Evolutionary conservation across 139 green algal genomes (phyloP).

Genomic region (Microglena sp.): DNA sequence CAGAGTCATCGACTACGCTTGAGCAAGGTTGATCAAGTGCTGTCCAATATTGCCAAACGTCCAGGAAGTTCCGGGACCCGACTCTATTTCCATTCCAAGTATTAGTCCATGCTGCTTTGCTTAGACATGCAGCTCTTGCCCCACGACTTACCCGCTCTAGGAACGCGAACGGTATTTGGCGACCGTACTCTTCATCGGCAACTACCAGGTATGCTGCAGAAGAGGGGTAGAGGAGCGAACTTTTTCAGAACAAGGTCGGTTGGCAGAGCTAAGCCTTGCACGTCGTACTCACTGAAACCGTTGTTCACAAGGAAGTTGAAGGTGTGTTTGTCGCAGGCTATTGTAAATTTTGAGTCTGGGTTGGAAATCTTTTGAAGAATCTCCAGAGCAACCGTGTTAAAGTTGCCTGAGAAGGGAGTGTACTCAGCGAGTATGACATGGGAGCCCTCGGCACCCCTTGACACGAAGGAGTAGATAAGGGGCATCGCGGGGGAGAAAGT

Average conservation of each 20-base stretch:
- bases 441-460: constrained; percentile 40
- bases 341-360: constrained; percentile 59
- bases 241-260: background rate
- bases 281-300: constrained; percentile 47
- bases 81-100: too few species aligned
- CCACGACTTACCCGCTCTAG: constrained; percentile 73
- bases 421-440: constrained; percentile 89
- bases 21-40: too few species aligned
- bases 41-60: too few species aligned
- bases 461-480: constrained; percentile 79
- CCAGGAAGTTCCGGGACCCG: too few species aligned
- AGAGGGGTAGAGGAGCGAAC: background rate
- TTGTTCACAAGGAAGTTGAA: constrained; percentile 79
- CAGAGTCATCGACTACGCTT: too few species aligned
- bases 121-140: too few species aligned
- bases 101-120: too few species aligned
- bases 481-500: constrained; percentile 39
- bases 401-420: constrained; percentile 85
- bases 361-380: constrained; percentile 65
- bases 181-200: constrained; percentile 79
- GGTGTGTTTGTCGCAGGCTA: constrained; percentile 65
- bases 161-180: constrained; percentile 91
- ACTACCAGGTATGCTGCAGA: constrained; percentile 79
- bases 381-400: constrained; percentile 80
- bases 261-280: background rate